A percentile compares a stretch with the other conserved stretches of the same genome.
These are phyloP conservation scores for Venturiaceae sp. DNA, from an alignment of 2,329 filamentous ascomycete genomes.

Conservation along the genomic window DNA sequence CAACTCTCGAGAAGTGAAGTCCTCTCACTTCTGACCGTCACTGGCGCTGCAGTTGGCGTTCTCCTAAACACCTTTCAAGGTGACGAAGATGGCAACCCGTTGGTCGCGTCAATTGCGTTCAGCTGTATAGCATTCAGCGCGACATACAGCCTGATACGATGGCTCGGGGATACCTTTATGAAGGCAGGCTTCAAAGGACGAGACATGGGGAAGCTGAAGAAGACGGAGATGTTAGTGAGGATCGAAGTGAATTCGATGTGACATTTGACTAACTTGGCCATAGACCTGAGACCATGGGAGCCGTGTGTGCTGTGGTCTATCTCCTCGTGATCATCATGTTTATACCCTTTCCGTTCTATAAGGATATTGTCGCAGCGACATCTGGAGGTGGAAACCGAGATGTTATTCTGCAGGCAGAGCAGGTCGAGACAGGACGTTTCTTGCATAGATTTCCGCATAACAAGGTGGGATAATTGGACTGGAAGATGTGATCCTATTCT, in stretches of 20 bases:
- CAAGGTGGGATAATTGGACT: slow-evolving; percentile 50
- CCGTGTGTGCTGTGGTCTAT: slow-evolving; percentile 86
- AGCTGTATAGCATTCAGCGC: slow-evolving; percentile 75
- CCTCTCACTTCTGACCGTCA: slow-evolving; percentile 51
- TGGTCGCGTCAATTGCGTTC: slow-evolving; percentile 80
- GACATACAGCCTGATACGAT: slow-evolving; percentile 79
- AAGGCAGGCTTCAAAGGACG: slow-evolving; percentile 79
- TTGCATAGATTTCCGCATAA: slow-evolving; percentile 89
- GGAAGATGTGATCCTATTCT: slow-evolving; percentile 2
- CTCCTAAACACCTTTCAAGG: slow-evolving; percentile 73
- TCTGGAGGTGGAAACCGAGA: slow-evolving; percentile 89
- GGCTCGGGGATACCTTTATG: slow-evolving; percentile 86
- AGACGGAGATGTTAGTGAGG: slow-evolving; percentile 61
- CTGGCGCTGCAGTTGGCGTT: slow-evolving; percentile 60
- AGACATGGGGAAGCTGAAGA: slow-evolving; percentile 72
- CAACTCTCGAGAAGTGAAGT: slow-evolving; percentile 34
- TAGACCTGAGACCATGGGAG: slow-evolving; percentile 91
- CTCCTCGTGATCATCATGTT: slow-evolving; percentile 82
- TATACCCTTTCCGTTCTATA: slow-evolving; percentile 95
- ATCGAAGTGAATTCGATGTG: slow-evolving; percentile 4
- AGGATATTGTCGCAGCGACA: slow-evolving; percentile 91
- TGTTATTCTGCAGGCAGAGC: slow-evolving; percentile 57
- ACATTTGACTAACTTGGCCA: slow-evolving; percentile 10
- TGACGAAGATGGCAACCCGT: slow-evolving; percentile 63
- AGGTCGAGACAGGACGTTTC: slow-evolving; percentile 73